Conservation (phyloP, 129 eudicot species). For the Logfia minima region DNA sequence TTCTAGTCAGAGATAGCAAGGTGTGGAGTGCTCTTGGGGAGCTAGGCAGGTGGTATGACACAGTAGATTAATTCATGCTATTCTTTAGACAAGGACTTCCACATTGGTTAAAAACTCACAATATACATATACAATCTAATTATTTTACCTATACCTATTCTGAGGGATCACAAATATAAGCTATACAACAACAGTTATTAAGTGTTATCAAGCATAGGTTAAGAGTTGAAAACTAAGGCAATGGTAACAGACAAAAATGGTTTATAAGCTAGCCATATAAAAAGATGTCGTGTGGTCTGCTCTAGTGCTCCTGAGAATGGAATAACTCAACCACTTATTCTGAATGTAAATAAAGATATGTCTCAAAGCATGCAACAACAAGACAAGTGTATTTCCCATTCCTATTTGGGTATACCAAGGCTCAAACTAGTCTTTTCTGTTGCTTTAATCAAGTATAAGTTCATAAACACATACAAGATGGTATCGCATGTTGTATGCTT, state of each 20-base stretch:
- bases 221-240: not conserved
- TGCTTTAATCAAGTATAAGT: not conserved
- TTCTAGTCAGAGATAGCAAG: not conserved
- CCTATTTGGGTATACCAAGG: not conserved
- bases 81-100: not conserved
- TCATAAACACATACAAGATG: not conserved
- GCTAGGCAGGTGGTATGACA: not conserved
- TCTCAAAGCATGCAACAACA: not conserved
- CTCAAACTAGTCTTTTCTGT: not conserved
- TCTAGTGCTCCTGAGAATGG: not conserved
- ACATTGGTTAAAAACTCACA: not conserved
- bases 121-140: not conserved
- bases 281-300: not conserved
- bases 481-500: not conserved
- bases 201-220: not conserved
- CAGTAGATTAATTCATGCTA: not conserved
- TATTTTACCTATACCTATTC: not conserved
- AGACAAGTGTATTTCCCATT: not conserved
- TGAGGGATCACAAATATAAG: not conserved
- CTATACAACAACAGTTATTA: not conserved
- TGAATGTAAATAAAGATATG: not conserved
- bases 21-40: not conserved
- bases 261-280: not conserved
- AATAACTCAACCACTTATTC: not conserved
- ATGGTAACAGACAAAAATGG: not conserved